Percentiles rank a stretch among this genome's conserved stretches.
Evolutionary conservation across 2,329 filamentous ascomycete genomes (phyloP).

Genomic region (Curvularia verruculosa): DNA sequence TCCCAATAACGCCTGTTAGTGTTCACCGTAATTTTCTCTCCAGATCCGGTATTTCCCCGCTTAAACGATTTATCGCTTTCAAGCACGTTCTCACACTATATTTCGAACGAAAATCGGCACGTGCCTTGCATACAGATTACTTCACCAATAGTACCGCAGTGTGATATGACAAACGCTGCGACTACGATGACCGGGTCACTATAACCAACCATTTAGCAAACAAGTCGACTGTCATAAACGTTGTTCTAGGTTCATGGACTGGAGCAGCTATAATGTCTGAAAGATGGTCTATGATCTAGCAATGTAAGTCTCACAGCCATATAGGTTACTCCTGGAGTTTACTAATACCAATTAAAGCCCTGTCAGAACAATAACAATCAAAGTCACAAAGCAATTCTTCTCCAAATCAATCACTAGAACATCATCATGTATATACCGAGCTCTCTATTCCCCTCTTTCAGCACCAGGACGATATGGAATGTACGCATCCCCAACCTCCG

Average conservation of each 20-base stretch:
- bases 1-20: not conserved
- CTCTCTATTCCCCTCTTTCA: not conserved
- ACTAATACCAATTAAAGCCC: not conserved
- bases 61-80: not conserved
- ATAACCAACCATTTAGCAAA: not conserved
- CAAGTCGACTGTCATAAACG: not conserved
- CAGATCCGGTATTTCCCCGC: not conserved
- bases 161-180: not conserved
- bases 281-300: not conserved
- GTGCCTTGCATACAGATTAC: not conserved
- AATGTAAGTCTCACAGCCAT: not conserved
- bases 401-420: not conserved
- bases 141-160: not conserved
- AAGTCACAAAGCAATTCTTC: not conserved
- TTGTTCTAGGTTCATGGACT: not conserved
- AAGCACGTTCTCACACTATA: not conserved
- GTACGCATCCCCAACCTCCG: conserved; percentile 25
- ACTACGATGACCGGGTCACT: not conserved
- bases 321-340: not conserved
- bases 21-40: not conserved
- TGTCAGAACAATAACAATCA: not conserved
- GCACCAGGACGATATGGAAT: conserved; percentile 16
- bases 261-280: not conserved
- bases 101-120: not conserved
- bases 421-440: not conserved